phyloP scores from a whole-genome alignment of 1,284 basidiomycete species.

The Ustilago sp. region DNA sequence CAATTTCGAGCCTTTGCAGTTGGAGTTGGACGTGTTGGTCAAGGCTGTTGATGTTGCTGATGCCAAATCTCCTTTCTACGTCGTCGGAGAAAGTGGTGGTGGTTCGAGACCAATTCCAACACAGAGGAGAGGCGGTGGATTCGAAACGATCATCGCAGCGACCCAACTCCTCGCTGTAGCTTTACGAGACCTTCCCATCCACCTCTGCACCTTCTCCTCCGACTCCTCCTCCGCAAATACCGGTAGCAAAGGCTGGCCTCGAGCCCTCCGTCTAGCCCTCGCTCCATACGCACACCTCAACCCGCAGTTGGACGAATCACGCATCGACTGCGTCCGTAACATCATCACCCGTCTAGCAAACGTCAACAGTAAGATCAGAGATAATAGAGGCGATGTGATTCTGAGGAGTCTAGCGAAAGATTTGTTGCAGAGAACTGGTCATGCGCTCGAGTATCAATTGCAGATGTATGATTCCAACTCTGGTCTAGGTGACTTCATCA shows the following conservation, averaged over 20 bases:
- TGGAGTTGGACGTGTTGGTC: constrained; percentile 23
- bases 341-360: constrained; percentile 9
- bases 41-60: constrained; percentile 22
- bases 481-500: background rate
- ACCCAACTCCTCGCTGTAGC: constrained; percentile 17
- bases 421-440: constrained; percentile 10
- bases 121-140: background rate
- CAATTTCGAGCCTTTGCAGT: constrained; percentile 12
- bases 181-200: constrained; percentile 25
- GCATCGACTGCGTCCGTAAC: constrained; percentile 3
- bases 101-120: background rate
- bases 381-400: constrained; percentile 31
- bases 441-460: constrained; percentile 34
- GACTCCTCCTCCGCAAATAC: background rate
- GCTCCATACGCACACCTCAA: constrained; percentile 2
- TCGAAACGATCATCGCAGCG: constrained; percentile 16
- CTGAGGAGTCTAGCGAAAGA: constrained; percentile 30
- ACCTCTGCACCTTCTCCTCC: constrained; percentile 21
- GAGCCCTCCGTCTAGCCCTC: constrained; percentile 17
- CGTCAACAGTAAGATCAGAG: constrained; percentile 28
- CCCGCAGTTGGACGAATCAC: constrained; percentile 6
- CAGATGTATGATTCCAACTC: constrained; percentile 1
- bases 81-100: constrained; percentile 3
- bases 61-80: constrained; percentile 26
- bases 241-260: background rate